Evolutionary conservation across 2,329 filamentous ascomycete species (phyloP).

Genomic region (Pseudogymnoascus destructans): DNA sequence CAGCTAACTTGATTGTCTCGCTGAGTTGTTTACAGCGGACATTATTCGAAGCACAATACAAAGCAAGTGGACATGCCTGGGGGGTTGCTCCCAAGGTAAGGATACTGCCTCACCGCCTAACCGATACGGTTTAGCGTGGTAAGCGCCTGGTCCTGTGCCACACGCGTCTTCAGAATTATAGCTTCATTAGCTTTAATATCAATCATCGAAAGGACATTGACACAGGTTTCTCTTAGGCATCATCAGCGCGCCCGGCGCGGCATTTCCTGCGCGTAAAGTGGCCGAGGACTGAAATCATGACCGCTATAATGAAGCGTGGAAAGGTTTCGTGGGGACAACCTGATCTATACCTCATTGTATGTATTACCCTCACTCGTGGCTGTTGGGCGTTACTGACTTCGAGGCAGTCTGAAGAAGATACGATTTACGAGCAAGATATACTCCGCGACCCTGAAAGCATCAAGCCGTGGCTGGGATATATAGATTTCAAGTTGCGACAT

Average conservation of each 20-base stretch:
- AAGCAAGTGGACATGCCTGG: neutral
- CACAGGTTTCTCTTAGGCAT: neutral
- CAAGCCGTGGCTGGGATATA: conserved; percentile 91
- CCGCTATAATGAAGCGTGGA: neutral
- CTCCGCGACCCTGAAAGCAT: conserved; percentile 72
- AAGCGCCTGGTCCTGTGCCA: neutral
- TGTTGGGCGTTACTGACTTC: conserved; percentile 21
- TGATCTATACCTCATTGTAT: conserved; percentile 28
- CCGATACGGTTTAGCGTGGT: neutral
- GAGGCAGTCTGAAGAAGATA: conserved; percentile 67
- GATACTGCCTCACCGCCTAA: conserved; percentile 4
- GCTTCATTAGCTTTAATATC: conserved; percentile 7
- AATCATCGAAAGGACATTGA: neutral
- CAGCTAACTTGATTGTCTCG: neutral
- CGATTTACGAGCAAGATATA: conserved; percentile 92
- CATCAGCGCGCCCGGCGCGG: conserved; percentile 1
- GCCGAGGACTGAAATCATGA: neutral
- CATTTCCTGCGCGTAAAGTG: conserved; percentile 3
- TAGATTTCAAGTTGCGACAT: conserved; percentile 79
- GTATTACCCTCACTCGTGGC: conserved; percentile 10
- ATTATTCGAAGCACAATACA: conserved; percentile 2
- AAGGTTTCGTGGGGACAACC: conserved; percentile 20
- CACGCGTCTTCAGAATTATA: conserved; percentile 4
- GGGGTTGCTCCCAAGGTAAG: conserved; percentile 4
- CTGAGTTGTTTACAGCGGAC: conserved; percentile 6